Percentiles rank a stretch among this genome's conserved stretches.
Conservation (phyloP, 1,284 basidiomycete species). For the Apiotrichum sp. region DNA sequence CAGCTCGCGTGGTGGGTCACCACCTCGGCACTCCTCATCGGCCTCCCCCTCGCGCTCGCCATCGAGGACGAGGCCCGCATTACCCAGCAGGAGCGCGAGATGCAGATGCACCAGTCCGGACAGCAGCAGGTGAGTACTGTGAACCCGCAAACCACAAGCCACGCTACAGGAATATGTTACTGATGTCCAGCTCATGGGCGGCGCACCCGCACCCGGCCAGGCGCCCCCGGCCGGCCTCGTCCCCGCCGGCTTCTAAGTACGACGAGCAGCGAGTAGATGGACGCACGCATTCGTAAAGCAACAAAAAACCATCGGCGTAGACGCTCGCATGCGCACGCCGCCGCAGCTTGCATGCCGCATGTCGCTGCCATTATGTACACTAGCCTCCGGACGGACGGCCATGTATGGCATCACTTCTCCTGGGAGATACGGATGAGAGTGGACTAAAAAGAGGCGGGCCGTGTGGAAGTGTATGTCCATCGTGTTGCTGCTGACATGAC, state of each 20-base stretch:
- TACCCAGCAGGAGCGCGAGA: conserved; percentile 89
- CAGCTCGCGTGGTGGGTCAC: conserved; percentile 92
- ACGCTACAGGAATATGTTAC: neutral
- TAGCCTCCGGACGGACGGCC: conserved; percentile 5
- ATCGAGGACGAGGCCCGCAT: conserved; percentile 95
- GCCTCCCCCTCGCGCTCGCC: conserved; percentile 82
- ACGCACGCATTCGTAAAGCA: neutral
- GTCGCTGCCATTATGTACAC: conserved; percentile 12
- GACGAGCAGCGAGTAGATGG: neutral
- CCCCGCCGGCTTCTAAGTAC: conserved; percentile 20
- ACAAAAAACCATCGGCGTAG: neutral
- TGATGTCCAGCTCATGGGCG: conserved; percentile 16
- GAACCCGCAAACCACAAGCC: no score
- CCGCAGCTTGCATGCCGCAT: neutral
- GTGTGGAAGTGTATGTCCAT: no score
- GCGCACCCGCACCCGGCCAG: conserved; percentile 8
- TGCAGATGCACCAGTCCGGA: conserved; percentile 86
- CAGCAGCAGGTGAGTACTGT: conserved; percentile 67
- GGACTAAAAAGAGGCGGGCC: no score
- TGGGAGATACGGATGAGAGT: no score
- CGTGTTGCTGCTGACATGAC: no score
- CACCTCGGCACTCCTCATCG: conserved; percentile 87
- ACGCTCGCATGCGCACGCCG: neutral
- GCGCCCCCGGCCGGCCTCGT: conserved; percentile 4
- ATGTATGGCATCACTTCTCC: conserved; percentile 17